These are phyloP conservation scores for Solanum acaule DNA, from an alignment of 257 asterid genomes.

Conservation along the genomic window DNA sequence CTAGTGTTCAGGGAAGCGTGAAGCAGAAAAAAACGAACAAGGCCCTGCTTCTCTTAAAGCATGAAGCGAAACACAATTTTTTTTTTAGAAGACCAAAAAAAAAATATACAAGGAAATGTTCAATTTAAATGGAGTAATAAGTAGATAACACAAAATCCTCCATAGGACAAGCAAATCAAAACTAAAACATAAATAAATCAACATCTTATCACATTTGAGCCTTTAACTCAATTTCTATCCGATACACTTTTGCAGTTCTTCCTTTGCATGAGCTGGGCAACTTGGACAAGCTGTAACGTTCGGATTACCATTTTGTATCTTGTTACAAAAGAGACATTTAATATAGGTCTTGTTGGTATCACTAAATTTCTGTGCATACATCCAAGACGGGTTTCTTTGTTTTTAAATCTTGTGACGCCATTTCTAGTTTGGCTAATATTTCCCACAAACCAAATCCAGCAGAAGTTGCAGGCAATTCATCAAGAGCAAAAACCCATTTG, in stretches of 20 bases:
- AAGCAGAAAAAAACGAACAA: not conserved
- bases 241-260: not conserved
- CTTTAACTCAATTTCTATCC: not conserved
- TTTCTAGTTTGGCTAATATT: not conserved
- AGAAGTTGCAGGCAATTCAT: not conserved
- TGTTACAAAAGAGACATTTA: not conserved
- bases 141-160: not conserved
- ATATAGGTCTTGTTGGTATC: too few species aligned
- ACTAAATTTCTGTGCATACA: too few species aligned
- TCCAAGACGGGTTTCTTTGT: not conserved
- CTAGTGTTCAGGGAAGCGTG: not conserved
- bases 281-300: not conserved
- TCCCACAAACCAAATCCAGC: not conserved
- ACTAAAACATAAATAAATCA: not conserved
- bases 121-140: not conserved
- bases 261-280: not conserved
- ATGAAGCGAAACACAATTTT: not conserved
- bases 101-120: not conserved
- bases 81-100: not conserved
- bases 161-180: not conserved
- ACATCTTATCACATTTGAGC: not conserved
- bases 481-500: not conserved
- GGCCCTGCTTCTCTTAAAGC: not conserved
- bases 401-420: not conserved
- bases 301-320: not conserved